A percentile compares a stretch with the other conserved stretches of the same genome.
These are phyloP conservation scores for Candida tammaniensis DNA, from an alignment of 805 yeast genomes.

Conservation along the genomic window DNA sequence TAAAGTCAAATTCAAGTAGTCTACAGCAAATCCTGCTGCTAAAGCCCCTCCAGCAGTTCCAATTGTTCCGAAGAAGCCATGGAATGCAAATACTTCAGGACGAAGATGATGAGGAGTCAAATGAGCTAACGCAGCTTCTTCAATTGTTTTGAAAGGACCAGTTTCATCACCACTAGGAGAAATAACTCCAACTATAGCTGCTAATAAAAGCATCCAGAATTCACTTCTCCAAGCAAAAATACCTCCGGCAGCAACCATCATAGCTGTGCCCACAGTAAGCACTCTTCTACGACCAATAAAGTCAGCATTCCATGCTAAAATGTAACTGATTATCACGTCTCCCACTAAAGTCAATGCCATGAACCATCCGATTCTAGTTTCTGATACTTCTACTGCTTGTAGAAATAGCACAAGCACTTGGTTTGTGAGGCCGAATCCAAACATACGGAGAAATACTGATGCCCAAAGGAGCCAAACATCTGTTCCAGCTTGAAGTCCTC, in stretches of 20 bases:
- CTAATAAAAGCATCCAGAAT: slow-evolving; percentile 54
- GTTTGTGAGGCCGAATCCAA: slow-evolving; percentile 76
- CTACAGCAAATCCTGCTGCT: slow-evolving; percentile 57
- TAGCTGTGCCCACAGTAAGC: slow-evolving; percentile 57
- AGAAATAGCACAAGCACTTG: slow-evolving; percentile 73
- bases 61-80: slow-evolving; percentile 62
- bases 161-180: slow-evolving; percentile 90
- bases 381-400: slow-evolving; percentile 51
- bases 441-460: slow-evolving; percentile 67
- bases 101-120: slow-evolving; percentile 62
- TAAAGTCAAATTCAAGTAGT: slow-evolving; percentile 31
- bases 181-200: slow-evolving; percentile 81
- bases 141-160: slow-evolving; percentile 86
- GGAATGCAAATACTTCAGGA: slow-evolving; percentile 73
- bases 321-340: slow-evolving; percentile 68
- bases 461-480: slow-evolving; percentile 67
- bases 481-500: slow-evolving; percentile 1
- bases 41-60: slow-evolving; percentile 78
- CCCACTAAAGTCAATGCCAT: slow-evolving; percentile 82
- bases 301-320: slow-evolving; percentile 77
- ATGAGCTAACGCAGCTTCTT: slow-evolving; percentile 80
- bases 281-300: slow-evolving; percentile 63
- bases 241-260: slow-evolving; percentile 69
- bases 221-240: slow-evolving; percentile 57
- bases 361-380: slow-evolving; percentile 65